Percentiles rank a stretch among this genome's conserved stretches.
These are phyloP conservation scores for Phlebopus sp. DNA, from an alignment of 1,284 basidiomycete genomes.

Conservation along the genomic window DNA sequence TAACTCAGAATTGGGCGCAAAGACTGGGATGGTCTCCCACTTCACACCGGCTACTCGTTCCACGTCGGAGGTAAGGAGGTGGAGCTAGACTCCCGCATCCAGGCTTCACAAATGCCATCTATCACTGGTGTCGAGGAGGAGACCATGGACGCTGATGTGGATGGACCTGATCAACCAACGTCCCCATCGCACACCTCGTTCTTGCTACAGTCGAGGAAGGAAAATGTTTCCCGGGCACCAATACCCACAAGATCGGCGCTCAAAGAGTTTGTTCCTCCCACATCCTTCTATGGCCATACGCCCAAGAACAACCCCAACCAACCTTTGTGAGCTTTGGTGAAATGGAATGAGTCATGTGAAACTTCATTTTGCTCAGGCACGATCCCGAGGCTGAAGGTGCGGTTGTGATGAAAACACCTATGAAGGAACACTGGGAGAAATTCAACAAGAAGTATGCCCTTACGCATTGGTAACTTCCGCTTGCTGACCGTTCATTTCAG, in stretches of 20 bases:
- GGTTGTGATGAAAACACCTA: constrained; percentile 84
- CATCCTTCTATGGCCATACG: constrained; percentile 55
- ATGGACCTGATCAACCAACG: constrained; percentile 4
- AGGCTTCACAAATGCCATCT: constrained; percentile 48
- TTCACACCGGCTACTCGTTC: constrained; percentile 48
- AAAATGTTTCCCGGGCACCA: constrained; percentile 20
- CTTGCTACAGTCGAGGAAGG: constrained; percentile 20
- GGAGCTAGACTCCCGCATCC: constrained; percentile 53
- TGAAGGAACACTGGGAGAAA: constrained; percentile 60
- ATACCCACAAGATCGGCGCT: constrained; percentile 9
- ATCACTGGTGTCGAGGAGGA: constrained; percentile 37
- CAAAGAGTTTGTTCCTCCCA: constrained; percentile 51
- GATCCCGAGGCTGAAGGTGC: constrained; percentile 76
- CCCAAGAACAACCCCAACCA: constrained; percentile 45
- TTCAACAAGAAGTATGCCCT: constrained; percentile 68
- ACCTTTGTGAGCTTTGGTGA: constrained; percentile 48
- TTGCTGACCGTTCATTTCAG: constrained; percentile 32
- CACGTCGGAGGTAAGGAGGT: constrained; percentile 61
- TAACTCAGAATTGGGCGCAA: constrained; percentile 57
- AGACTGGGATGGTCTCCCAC: constrained; percentile 55
- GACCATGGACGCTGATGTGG: constrained; percentile 15
- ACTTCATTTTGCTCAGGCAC: constrained; percentile 41
- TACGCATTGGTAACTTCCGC: not conserved
- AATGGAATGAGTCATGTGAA: constrained; percentile 8
- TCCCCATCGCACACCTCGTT: constrained; percentile 2